phyloP scores from a whole-genome alignment of 106 monocot species.

The Xerophyta viscosa region DNA sequence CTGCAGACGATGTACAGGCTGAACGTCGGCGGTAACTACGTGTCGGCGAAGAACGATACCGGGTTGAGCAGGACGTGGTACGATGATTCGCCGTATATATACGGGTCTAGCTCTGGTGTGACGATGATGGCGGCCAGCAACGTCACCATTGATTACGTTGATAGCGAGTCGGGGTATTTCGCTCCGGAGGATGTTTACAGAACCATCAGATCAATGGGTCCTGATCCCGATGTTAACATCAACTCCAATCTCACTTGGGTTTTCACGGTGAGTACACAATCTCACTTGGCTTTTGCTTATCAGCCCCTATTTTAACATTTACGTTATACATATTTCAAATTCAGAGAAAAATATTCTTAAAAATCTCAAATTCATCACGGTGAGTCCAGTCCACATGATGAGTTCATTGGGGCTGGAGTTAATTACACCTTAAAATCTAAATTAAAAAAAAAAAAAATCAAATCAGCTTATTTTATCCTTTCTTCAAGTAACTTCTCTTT shows the following conservation, averaged over 20 bases:
- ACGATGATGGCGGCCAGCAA: slow-evolving; percentile 14
- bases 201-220: slow-evolving; percentile 74
- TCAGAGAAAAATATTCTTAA: no score
- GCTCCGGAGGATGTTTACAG: slow-evolving; percentile 61
- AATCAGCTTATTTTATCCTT: no score
- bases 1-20: slow-evolving; percentile 70
- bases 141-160: slow-evolving; percentile 25
- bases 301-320: no score
- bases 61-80: slow-evolving; percentile 49
- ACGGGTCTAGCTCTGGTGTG: slow-evolving; percentile 40
- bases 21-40: slow-evolving; percentile 58
- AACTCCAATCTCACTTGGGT: slow-evolving; percentile 86
- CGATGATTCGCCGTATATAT: slow-evolving; percentile 52
- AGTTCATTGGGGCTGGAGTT: no score
- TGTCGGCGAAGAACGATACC: slow-evolving; percentile 33
- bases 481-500: no score
- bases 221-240: slow-evolving; percentile 47
- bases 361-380: no score
- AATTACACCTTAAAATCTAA: no score
- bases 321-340: no score
- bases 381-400: no score
- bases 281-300: no score
- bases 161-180: slow-evolving; percentile 12
- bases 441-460: no score
- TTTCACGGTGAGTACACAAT: slow-evolving; percentile 19